A percentile compares a stretch with the other conserved stretches of the same genome.
Evolutionary conservation across 495 filamentous ascomycete species (phyloP).

Genomic region (Cudoniella acicularis): DNA sequence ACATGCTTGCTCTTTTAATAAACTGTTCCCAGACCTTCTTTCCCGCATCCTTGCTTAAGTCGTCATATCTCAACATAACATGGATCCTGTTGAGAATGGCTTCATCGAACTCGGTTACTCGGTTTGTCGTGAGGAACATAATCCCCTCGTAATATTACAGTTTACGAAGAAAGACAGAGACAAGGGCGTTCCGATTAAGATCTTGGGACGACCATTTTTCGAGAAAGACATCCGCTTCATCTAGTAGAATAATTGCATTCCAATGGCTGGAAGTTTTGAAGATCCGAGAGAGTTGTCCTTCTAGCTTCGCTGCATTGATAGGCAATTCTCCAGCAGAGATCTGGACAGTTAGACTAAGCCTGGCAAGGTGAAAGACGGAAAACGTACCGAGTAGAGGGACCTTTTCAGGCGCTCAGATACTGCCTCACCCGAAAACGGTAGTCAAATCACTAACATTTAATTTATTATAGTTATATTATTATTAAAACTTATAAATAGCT

Average conservation of each 20-base stretch:
- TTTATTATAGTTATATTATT: too few relatives aligned
- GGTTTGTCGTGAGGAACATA: constrained; percentile 40
- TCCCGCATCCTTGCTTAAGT: constrained; percentile 24
- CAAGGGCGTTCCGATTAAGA: constrained; percentile 45
- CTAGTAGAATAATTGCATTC: constrained; percentile 51
- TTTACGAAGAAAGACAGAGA: constrained; percentile 38
- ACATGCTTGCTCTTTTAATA: background rate
- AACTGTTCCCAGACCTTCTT: constrained; percentile 23
- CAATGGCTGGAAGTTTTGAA: constrained; percentile 45
- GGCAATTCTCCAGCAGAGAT: constrained; percentile 41
- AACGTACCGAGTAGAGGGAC: constrained; percentile 33
- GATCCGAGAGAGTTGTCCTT: constrained; percentile 37
- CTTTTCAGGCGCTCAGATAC: constrained; percentile 45
- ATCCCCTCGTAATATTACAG: constrained; percentile 43
- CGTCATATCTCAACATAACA: constrained; percentile 8
- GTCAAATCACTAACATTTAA: too few relatives aligned
- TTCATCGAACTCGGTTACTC: constrained; percentile 33
- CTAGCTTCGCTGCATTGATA: constrained; percentile 27
- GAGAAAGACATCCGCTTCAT: constrained; percentile 53
- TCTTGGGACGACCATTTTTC: constrained; percentile 39
- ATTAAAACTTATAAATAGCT: too few relatives aligned
- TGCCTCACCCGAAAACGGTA: too few relatives aligned
- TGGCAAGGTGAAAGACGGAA: background rate
- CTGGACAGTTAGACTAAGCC: constrained; percentile 24
- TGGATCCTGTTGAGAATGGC: constrained; percentile 33